Evolutionary conservation across 1,139 yeast species (phyloP).

Genomic region (Candida sp.): DNA sequence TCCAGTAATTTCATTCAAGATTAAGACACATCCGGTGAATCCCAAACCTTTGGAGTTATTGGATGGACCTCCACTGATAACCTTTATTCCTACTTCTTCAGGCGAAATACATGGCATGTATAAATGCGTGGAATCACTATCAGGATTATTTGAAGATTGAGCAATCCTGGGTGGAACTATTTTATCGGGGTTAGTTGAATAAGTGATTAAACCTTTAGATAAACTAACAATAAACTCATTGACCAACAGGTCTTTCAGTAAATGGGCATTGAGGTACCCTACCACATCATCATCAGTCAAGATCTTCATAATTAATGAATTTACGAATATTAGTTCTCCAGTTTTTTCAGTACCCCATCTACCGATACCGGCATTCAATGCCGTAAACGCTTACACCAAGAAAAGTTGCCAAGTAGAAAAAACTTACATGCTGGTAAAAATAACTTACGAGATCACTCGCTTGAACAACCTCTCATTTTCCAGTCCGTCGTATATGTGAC

Average conservation of each 20-base stretch:
- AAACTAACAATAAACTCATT: slow-evolving; percentile 25
- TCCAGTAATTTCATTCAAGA: slow-evolving; percentile 51
- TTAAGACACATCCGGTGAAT: slow-evolving; percentile 50
- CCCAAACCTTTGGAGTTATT: slow-evolving; percentile 36
- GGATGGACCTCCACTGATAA: slow-evolving; percentile 47
- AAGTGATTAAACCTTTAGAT: slow-evolving; percentile 18
- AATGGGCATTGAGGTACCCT: slow-evolving; percentile 12
- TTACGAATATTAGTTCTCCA: background rate
- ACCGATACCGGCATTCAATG: background rate
- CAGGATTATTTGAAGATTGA: slow-evolving; percentile 20
- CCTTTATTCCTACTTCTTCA: slow-evolving; percentile 42
- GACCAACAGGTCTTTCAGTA: slow-evolving; percentile 17
- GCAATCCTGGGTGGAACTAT: slow-evolving; percentile 37
- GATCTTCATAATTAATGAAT: slow-evolving; percentile 21
- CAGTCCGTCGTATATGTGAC: no score
- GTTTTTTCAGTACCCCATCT: background rate
- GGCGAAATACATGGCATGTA: slow-evolving; percentile 65
- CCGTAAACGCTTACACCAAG: background rate
- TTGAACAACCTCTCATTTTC: no score
- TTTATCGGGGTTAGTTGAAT: slow-evolving; percentile 18
- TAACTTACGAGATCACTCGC: no score
- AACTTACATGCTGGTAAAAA: no score
- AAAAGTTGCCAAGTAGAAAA: no score
- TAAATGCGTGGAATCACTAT: slow-evolving; percentile 43
- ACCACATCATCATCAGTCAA: slow-evolving; percentile 22